Evolutionary conservation across 1,284 basidiomycete species (phyloP).

Genomic region (Ustilago lituana): DNA sequence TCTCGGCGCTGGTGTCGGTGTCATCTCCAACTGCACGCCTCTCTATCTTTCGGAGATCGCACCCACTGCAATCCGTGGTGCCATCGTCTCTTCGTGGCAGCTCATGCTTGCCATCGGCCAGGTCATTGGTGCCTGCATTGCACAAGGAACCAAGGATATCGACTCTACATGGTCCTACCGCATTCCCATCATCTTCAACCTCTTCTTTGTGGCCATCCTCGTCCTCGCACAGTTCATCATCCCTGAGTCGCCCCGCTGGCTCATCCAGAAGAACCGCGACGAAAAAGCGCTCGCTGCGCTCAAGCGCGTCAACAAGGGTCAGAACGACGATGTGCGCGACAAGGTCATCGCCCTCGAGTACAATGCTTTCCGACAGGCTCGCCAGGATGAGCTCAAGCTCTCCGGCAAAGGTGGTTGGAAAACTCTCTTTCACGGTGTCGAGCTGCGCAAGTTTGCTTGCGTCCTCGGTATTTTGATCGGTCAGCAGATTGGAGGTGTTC

Average conservation of each 20-base stretch:
- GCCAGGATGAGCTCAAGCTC: slow-evolving; percentile 67
- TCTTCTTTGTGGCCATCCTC: slow-evolving; percentile 68
- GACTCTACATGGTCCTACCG: slow-evolving; percentile 57
- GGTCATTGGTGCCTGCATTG: slow-evolving; percentile 69
- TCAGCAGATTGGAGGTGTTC: slow-evolving; percentile 65
- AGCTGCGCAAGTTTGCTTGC: slow-evolving; percentile 68
- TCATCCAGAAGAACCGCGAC: slow-evolving; percentile 68
- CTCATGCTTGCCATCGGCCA: slow-evolving; percentile 70
- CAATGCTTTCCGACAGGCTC: slow-evolving; percentile 67
- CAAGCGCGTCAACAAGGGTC: slow-evolving; percentile 68
- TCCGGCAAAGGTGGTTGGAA: slow-evolving; percentile 68
- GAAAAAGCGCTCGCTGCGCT: slow-evolving; percentile 68
- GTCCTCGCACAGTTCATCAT: slow-evolving; percentile 66
- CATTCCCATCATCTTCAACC: slow-evolving; percentile 69
- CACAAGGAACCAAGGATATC: slow-evolving; percentile 63
- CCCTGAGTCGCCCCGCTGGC: slow-evolving; percentile 69
- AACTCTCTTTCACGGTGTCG: slow-evolving; percentile 64
- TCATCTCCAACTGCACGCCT: slow-evolving; percentile 67
- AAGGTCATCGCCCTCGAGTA: slow-evolving; percentile 65
- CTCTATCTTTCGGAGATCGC: slow-evolving; percentile 70
- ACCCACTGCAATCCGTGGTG: slow-evolving; percentile 69
- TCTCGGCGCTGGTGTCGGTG: slow-evolving; percentile 69
- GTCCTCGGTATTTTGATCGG: slow-evolving; percentile 69
- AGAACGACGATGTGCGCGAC: slow-evolving; percentile 64
- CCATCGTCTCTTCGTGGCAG: slow-evolving; percentile 69